A percentile compares a stretch with the other conserved stretches of the same genome.
Evolutionary conservation across 2,329 filamentous ascomycete genomes (phyloP).

Genomic region (Lachnum nothofagi): DNA sequence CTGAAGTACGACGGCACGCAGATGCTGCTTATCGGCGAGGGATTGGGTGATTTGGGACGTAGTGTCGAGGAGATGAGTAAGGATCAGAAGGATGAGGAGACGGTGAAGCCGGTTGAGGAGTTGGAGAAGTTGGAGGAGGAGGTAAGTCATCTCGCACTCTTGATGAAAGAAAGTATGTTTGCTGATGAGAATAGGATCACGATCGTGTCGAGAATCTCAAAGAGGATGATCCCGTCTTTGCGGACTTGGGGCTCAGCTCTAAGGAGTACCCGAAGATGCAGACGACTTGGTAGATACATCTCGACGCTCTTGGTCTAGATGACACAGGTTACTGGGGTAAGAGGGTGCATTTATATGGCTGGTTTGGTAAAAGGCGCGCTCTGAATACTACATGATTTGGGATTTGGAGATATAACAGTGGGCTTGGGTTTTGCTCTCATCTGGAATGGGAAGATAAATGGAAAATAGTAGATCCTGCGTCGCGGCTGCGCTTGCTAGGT

Average conservation of each 20-base stretch:
- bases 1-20: slow-evolving; percentile 72
- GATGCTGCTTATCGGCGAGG: slow-evolving; percentile 72
- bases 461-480: no score
- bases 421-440: no score
- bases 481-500: no score
- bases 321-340: no score
- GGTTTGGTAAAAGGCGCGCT: no score
- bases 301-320: no score
- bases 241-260: slow-evolving; percentile 50
- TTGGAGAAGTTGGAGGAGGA: slow-evolving; percentile 71
- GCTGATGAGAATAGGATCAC: slow-evolving; percentile 54
- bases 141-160: slow-evolving; percentile 40
- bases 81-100: slow-evolving; percentile 52
- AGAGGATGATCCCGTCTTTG: slow-evolving; percentile 44
- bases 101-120: slow-evolving; percentile 63
- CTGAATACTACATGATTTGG: no score
- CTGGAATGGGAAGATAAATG: no score
- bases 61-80: slow-evolving; percentile 51
- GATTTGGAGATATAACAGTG: no score
- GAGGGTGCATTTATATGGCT: no score
- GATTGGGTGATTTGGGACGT: slow-evolving; percentile 48
- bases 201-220: slow-evolving; percentile 37
- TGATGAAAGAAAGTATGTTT: background rate
- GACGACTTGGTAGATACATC: slow-evolving; percentile 54
- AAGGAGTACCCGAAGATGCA: slow-evolving; percentile 60